A percentile compares a stretch with the other conserved stretches of the same genome.
phyloP scores from a whole-genome alignment of 2,329 filamentous ascomycete genomes.

The Venturia nashicola region DNA sequence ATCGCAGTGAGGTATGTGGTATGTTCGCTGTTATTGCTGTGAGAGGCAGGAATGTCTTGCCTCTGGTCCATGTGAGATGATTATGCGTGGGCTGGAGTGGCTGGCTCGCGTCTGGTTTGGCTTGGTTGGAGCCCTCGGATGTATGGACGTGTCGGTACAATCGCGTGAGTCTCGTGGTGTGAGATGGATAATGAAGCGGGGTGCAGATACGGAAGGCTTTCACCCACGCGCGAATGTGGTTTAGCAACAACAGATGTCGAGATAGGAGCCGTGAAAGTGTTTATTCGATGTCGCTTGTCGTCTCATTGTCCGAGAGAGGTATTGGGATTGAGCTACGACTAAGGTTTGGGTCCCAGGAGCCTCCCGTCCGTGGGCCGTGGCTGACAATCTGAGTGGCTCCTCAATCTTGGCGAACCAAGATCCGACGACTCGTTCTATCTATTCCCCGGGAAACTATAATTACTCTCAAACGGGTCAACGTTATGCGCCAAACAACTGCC shows the following conservation, averaged over 20 bases:
- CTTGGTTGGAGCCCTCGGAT: not conserved
- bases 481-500: not conserved
- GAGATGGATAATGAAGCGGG: not conserved
- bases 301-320: too few relatives aligned
- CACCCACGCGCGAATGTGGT: too few relatives aligned
- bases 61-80: not conserved
- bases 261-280: too few relatives aligned
- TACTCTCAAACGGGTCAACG: not conserved
- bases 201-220: not conserved
- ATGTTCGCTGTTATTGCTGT: not conserved
- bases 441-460: not conserved
- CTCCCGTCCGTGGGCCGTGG: too few relatives aligned
- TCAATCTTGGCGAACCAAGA: not conserved
- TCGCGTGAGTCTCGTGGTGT: too few relatives aligned
- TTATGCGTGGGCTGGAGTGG: not conserved
- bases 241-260: too few relatives aligned
- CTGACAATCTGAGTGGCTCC: not conserved
- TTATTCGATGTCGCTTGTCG: too few relatives aligned
- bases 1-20: conserved; percentile 9
- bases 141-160: too few relatives aligned
- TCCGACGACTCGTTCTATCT: not conserved
- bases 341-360: too few relatives aligned
- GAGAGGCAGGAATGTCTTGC: not conserved
- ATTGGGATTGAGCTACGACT: too few relatives aligned
- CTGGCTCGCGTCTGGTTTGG: not conserved